Conservation (phyloP, 495 filamentous ascomycete genomes). For the Penicillium subrubescens region DNA sequence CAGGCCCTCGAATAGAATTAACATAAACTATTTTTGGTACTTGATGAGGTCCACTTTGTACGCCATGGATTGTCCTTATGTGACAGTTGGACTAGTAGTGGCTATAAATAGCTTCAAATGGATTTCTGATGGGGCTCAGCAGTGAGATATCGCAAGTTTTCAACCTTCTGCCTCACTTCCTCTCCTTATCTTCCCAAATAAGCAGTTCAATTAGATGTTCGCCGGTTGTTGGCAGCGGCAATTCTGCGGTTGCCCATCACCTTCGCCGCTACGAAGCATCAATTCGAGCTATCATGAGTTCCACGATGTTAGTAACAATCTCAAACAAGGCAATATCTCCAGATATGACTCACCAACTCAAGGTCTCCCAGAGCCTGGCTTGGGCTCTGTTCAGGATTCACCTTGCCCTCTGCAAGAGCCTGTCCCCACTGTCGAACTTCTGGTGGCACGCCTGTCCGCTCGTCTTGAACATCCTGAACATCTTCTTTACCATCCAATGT, state of each 20-base stretch:
- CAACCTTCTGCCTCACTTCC: background rate
- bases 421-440: conserved; percentile 66
- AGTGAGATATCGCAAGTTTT: background rate
- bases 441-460: conserved; percentile 55
- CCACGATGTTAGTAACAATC: background rate
- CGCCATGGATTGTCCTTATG: background rate
- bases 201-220: background rate
- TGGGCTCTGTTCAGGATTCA: conserved; percentile 56
- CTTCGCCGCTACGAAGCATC: conserved; percentile 22
- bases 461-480: conserved; percentile 45
- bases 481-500: conserved; percentile 28
- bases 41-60: background rate
- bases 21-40: background rate
- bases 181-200: background rate
- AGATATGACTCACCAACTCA: conserved; percentile 41
- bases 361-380: conserved; percentile 66
- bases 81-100: background rate
- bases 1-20: background rate
- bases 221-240: background rate
- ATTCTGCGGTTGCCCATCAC: background rate
- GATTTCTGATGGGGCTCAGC: background rate
- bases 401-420: conserved; percentile 47
- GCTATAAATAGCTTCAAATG: background rate
- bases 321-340: background rate
- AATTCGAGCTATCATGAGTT: conserved; percentile 19